These are phyloP conservation scores for Agaricales sp. DNA, from an alignment of 1,284 basidiomycete genomes.

Conservation along the genomic window DNA sequence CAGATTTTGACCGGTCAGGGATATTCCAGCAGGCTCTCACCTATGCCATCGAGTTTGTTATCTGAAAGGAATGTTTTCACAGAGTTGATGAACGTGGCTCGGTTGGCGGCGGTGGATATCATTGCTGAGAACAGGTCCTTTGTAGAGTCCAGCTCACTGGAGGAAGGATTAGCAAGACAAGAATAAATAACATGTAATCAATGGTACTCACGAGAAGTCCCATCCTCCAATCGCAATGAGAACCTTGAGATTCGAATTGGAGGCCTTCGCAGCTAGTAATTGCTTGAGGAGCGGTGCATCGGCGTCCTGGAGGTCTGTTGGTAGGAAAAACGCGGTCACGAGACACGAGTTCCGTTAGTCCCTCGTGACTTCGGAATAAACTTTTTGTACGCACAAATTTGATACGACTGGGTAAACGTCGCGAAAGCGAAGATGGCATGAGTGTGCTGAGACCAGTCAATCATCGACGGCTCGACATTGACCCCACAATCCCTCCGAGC, in stretches of 20 bases:
- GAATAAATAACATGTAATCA: not conserved
- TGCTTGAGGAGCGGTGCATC: conserved; percentile 4
- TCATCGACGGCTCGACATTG: conserved; percentile 1
- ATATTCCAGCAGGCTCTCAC: conserved; percentile 4
- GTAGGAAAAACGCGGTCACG: not conserved
- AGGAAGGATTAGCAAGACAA: not conserved
- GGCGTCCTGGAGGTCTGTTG: conserved; percentile 1
- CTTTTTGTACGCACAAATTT: conserved; percentile 3
- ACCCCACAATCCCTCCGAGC: not conserved
- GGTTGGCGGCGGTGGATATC: conserved; percentile 7
- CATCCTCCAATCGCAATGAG: conserved; percentile 10
- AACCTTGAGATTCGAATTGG: conserved; percentile 6
- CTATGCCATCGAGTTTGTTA: conserved; percentile 10
- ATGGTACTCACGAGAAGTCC: conserved; percentile 10
- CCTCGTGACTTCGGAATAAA: too few relatives aligned
- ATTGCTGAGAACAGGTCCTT: conserved; percentile 9
- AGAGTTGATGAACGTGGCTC: conserved; percentile 10
- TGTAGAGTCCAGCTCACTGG: conserved; percentile 7
- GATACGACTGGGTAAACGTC: conserved; percentile 1
- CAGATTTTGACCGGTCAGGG: too few relatives aligned
- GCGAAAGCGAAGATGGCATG: conserved; percentile 8
- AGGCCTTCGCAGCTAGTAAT: conserved; percentile 5
- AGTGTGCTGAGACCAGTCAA: conserved; percentile 2
- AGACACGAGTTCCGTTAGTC: too few relatives aligned
- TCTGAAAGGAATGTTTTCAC: conserved; percentile 3